phyloP scores from a whole-genome alignment of 495 filamentous ascomycete species.

The Cryomyces minteri region DNA sequence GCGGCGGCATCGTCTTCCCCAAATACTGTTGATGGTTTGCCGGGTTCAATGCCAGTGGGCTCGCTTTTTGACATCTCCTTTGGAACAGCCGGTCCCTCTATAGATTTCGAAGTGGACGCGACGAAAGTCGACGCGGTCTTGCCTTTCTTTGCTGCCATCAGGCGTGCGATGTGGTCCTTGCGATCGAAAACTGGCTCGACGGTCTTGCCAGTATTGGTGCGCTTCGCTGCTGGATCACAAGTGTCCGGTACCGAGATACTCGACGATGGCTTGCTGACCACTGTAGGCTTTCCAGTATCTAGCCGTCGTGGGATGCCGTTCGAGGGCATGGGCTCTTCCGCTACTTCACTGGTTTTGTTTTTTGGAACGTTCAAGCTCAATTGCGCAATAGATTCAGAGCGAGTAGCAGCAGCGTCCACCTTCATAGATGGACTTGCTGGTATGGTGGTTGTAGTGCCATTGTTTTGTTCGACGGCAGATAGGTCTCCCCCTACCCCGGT shows the following conservation, averaged over 20 bases:
- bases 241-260: neutral
- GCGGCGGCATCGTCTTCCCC: neutral
- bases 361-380: no score
- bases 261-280: neutral
- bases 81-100: neutral
- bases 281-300: neutral
- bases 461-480: no score
- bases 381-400: no score
- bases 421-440: no score
- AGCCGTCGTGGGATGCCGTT: neutral
- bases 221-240: no score
- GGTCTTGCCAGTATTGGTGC: neutral
- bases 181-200: slow-evolving; percentile 31
- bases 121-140: slow-evolving; percentile 7
- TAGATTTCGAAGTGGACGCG: neutral
- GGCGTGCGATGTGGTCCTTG: slow-evolving; percentile 57
- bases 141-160: slow-evolving; percentile 39
- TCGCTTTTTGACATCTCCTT: neutral
- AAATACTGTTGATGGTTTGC: neutral
- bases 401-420: no score
- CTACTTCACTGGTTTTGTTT: neutral
- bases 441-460: no score
- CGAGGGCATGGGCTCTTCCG: neutral
- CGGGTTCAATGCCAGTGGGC: neutral
- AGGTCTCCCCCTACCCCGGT: no score